Evolutionary conservation across 2,329 filamentous ascomycete genomes (phyloP), one percentile per base, ranked within the genome.

Genomic region (Cordyceps cateniannulata): DNA sequence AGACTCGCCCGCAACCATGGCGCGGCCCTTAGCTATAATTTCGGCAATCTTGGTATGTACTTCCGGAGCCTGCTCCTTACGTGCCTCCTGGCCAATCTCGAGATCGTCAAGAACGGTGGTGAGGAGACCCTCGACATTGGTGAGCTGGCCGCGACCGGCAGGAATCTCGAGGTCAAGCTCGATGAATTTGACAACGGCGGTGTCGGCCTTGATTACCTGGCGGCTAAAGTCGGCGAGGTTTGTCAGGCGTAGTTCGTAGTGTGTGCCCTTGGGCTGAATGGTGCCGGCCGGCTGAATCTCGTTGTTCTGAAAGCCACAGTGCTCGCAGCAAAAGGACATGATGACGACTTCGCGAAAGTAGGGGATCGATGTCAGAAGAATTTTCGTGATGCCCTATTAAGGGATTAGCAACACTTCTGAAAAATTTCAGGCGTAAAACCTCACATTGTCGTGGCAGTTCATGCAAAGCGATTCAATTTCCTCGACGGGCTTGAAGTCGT

Each of bases 281-380:
- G 92, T 85, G 63, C 92, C 92, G 29, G 95, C 95, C 9, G 93
- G 87, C 72, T 97, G 93, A 68, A 99, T 89, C 69, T 97, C 93
- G 74, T 93, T 93, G 79, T 98, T 96, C 66, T 89, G 86, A 76
- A 93, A 88, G 71, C 86, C 80, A 78, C 95, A 99, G 75, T 97
- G 85, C 6, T 91, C 86, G 80, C 95, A 99, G 66, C 85, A 84
- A 75, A 99, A 99, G 64, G 93, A 98, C 87, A 97, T 96, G 74
- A 99, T 85, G 69, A 99, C 91, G 65, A 99, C 87, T 75, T 99
- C 93, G 77, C 92, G 91, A 81, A 99, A 99, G 81, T 91, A 98
- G 18, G 95, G 95, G 60, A 99, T 97, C 65, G 86, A 86, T 18
- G 96, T 96, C 59, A 99, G 85, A 48, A 99, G 85, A 24, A 99